Conservation (phyloP, 192 early-diverging fungal genomes). For the Coemansia aciculifera region DNA sequence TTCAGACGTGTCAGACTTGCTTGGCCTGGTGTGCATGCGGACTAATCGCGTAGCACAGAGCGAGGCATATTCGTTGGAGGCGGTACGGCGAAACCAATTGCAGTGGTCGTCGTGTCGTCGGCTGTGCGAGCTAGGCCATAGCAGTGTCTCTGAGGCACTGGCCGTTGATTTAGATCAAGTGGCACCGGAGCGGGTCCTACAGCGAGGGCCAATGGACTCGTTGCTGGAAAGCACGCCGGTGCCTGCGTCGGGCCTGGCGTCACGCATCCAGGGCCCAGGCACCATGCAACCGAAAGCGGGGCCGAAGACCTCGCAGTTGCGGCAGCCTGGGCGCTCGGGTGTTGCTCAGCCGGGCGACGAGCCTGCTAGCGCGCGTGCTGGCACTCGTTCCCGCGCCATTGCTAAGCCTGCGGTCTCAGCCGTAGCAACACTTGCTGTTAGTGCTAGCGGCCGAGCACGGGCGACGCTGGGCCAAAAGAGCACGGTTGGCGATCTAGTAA, state of each 20-base stretch:
- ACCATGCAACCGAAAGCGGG: background rate
- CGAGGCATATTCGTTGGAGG: conserved; percentile 35
- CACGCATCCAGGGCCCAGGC: background rate
- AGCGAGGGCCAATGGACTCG: background rate
- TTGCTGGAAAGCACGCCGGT: conserved; percentile 11
- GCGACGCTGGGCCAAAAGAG: conserved; percentile 3
- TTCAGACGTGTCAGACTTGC: conserved; percentile 42
- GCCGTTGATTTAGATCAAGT: background rate
- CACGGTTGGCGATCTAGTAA: background rate
- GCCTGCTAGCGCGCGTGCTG: background rate
- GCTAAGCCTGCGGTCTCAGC: background rate
- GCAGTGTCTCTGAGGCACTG: conserved; percentile 15
- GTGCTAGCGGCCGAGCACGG: background rate
- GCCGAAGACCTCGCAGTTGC: background rate
- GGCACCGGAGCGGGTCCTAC: background rate
- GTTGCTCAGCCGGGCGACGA: background rate
- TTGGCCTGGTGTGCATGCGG: conserved; percentile 48
- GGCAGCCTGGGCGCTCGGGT: background rate
- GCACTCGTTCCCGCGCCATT: background rate
- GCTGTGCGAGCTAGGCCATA: conserved; percentile 41
- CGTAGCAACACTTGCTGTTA: background rate
- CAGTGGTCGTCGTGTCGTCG: conserved; percentile 52
- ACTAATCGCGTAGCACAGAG: conserved; percentile 44
- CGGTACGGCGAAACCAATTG: conserved; percentile 44
- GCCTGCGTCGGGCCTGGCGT: background rate